Evolutionary conservation across 371 early-diverging fungal genomes (phyloP).

Genomic region (Globomyces sp.): DNA sequence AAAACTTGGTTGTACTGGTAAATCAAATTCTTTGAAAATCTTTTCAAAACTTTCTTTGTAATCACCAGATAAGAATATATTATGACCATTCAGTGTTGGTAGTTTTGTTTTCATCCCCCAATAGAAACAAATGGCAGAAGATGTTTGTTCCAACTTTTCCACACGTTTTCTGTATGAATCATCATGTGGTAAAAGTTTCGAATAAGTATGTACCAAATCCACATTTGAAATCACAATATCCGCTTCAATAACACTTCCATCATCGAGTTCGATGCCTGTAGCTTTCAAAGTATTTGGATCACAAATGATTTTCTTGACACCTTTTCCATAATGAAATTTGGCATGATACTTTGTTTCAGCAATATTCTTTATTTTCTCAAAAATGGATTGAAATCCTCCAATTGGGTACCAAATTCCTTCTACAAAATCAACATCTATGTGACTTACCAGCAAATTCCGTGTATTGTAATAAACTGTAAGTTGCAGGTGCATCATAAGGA

Average conservation of each 20-base stretch:
- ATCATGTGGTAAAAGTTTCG: conserved; percentile 45
- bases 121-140: conserved; percentile 62
- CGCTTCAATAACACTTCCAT: conserved; percentile 47
- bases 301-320: conserved; percentile 53
- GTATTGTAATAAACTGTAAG: conserved; percentile 60
- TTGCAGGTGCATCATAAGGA: conserved; percentile 66
- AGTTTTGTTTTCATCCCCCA: conserved; percentile 57
- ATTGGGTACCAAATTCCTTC: conserved; percentile 60
- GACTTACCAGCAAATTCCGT: conserved; percentile 61
- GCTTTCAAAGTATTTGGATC: conserved; percentile 28
- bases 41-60: conserved; percentile 60
- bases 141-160: conserved; percentile 51
- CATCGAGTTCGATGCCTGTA: conserved; percentile 56
- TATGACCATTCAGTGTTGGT: conserved; percentile 57
- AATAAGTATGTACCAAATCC: conserved; percentile 62
- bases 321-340: conserved; percentile 44
- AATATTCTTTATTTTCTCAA: conserved; percentile 52
- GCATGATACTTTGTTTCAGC: conserved; percentile 52
- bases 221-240: conserved; percentile 66
- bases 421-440: not conserved
- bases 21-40: conserved; percentile 49
- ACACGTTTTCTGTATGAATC: conserved; percentile 42
- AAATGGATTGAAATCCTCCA: conserved; percentile 63
- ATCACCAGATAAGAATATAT: conserved; percentile 59
- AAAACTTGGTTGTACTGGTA: conserved; percentile 58